phyloP scores from a whole-genome alignment of 345 rosid genomes.

The Lagerstroemia speciosa region DNA sequence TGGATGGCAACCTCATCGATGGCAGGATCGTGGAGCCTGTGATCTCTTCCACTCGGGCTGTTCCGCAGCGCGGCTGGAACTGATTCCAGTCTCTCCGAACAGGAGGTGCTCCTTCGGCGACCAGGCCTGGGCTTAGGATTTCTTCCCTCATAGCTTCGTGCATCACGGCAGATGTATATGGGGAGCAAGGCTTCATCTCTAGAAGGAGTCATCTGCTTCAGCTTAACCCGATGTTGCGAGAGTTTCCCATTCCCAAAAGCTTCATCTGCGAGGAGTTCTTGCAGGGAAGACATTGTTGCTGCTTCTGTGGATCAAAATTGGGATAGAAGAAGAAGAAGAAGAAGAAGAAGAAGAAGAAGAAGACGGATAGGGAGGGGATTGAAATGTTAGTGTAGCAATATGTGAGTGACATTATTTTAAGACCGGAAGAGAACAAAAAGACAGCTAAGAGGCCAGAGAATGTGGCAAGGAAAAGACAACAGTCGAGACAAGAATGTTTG shows the following conservation, averaged over 20 bases:
- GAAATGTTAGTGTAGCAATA: background rate
- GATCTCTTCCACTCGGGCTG: slow-evolving; percentile 16
- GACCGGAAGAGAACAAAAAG: slow-evolving; percentile 2
- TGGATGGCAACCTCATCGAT: slow-evolving; percentile 36
- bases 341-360: slow-evolving; percentile 7
- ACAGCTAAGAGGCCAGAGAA: background rate
- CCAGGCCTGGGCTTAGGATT: slow-evolving; percentile 9
- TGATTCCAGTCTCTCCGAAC: background rate
- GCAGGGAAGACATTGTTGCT: slow-evolving; percentile 26
- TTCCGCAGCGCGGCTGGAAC: slow-evolving; percentile 12
- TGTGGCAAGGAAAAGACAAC: background rate
- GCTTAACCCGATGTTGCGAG: background rate
- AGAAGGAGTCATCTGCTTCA: slow-evolving; percentile 6
- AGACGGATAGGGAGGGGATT: background rate
- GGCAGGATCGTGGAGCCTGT: slow-evolving; percentile 29
- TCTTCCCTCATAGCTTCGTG: slow-evolving; percentile 11
- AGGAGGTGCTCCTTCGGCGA: slow-evolving; percentile 20
- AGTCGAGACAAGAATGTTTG: background rate
- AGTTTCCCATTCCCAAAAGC: slow-evolving; percentile 21
- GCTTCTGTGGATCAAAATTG: slow-evolving; percentile 8
- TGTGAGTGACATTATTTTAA: background rate
- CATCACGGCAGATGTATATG: slow-evolving; percentile 27
- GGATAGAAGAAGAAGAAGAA: background rate
- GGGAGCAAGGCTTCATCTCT: slow-evolving; percentile 22
- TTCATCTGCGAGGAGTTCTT: slow-evolving; percentile 36